These are phyloP conservation scores for Penicillium atrosanguineum DNA, from an alignment of 495 filamentous ascomycete species.

Conservation along the genomic window DNA sequence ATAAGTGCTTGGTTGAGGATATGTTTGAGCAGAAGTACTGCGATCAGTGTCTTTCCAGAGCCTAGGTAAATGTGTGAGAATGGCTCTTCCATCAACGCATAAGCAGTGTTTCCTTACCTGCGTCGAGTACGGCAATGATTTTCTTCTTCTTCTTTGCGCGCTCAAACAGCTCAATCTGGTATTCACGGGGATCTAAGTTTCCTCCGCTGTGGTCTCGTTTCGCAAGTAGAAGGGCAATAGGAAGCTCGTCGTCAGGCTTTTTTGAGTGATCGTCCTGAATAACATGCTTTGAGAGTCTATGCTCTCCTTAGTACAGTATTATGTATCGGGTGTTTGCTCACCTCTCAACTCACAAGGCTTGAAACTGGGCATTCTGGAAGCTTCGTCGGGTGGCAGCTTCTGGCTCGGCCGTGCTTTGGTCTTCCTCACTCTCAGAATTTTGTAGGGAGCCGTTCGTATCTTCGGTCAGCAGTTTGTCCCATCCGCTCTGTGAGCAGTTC, in stretches of 20 bases:
- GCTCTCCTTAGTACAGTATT: background rate
- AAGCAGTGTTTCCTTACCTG: constrained; percentile 48
- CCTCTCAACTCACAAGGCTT: constrained; percentile 42
- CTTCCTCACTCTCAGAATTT: constrained; percentile 33
- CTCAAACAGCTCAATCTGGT: constrained; percentile 91
- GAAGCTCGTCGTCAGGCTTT: constrained; percentile 25
- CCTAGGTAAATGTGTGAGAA: constrained; percentile 43
- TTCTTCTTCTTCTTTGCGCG: constrained; percentile 80
- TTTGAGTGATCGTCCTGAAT: constrained; percentile 18
- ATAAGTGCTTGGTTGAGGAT: constrained; percentile 77
- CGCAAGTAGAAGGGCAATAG: constrained; percentile 43
- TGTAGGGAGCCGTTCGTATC: constrained; percentile 18
- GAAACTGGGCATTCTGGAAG: constrained; percentile 53
- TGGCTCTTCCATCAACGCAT: too few relatives aligned
- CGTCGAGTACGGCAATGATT: constrained; percentile 94
- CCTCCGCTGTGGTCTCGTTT: constrained; percentile 35
- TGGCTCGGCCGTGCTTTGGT: constrained; percentile 20
- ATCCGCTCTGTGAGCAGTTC: background rate
- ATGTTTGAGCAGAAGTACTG: constrained; percentile 79
- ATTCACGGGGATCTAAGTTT: constrained; percentile 77
- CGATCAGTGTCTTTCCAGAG: constrained; percentile 96
- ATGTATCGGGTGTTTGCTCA: background rate
- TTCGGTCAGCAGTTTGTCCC: background rate
- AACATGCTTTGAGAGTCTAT: constrained; percentile 43
- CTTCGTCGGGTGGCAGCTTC: constrained; percentile 48